Percentiles rank a stretch among this genome's conserved stretches.
Conservation (phyloP, 495 filamentous ascomycete genomes). For the Neurospora terricola region DNA sequence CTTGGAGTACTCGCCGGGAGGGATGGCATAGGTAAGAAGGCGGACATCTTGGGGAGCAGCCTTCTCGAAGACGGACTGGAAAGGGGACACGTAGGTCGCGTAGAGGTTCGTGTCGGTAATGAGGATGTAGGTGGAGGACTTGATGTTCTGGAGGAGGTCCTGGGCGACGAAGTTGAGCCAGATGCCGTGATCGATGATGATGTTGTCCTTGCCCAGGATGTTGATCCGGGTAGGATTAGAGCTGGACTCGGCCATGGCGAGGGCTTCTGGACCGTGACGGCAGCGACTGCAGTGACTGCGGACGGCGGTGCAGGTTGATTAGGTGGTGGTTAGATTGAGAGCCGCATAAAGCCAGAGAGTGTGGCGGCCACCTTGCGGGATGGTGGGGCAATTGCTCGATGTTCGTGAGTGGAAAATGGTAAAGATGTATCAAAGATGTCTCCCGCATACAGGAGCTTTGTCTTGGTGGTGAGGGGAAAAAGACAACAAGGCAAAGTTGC, state of each 20-base stretch:
- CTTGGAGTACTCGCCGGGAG: slow-evolving; percentile 90
- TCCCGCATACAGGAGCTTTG: neutral
- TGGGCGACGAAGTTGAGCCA: slow-evolving; percentile 73
- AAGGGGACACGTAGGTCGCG: slow-evolving; percentile 65
- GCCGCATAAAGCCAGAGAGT: neutral
- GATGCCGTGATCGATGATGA: slow-evolving; percentile 84
- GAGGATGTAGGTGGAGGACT: slow-evolving; percentile 86
- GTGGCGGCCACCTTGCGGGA: neutral
- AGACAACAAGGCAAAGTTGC: neutral
- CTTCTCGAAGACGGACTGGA: slow-evolving; percentile 60
- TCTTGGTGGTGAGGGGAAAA: neutral
- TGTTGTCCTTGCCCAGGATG: slow-evolving; percentile 58
- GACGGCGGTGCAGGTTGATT: neutral
- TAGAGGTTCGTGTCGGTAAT: slow-evolving; percentile 92
- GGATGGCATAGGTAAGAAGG: slow-evolving; percentile 76
- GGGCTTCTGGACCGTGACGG: neutral
- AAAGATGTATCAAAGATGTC: neutral
- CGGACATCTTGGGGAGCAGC: slow-evolving; percentile 47
- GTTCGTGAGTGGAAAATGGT: neutral
- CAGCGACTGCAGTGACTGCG: neutral
- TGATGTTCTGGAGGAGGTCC: slow-evolving; percentile 68
- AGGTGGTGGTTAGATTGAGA: neutral
- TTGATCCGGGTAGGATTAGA: slow-evolving; percentile 38
- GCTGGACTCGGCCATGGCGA: slow-evolving; percentile 1
- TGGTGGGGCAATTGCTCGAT: neutral